Evolutionary conservation across 2,329 filamentous ascomycete species (phyloP).

Genomic region (Microcyclospora pomicola): DNA sequence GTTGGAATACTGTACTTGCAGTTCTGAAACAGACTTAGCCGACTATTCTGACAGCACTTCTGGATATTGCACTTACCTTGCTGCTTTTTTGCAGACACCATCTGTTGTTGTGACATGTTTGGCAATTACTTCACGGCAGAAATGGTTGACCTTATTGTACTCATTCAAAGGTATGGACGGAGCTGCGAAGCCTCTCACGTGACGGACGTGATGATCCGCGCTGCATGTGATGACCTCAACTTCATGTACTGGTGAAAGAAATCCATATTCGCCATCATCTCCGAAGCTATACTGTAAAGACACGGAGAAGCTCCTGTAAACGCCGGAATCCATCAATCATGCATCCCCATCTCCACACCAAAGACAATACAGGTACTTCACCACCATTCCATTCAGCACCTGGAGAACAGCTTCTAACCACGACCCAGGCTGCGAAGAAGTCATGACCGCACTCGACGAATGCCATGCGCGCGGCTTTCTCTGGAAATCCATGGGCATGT

Average conservation of each 20-base stretch:
- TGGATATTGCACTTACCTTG: constrained; percentile 40
- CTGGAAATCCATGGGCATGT: constrained; percentile 80
- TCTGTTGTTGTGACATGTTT: constrained; percentile 35
- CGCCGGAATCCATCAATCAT: constrained; percentile 35
- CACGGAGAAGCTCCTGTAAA: too few relatives aligned
- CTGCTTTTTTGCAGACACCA: constrained; percentile 52
- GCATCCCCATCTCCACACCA: constrained; percentile 95
- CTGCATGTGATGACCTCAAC: too few relatives aligned
- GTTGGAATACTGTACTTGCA: constrained; percentile 66
- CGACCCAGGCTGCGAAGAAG: constrained; percentile 69
- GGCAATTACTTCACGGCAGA: background rate
- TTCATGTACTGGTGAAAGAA: background rate
- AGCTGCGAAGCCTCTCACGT: too few relatives aligned
- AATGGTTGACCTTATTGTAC: too few relatives aligned
- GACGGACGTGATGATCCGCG: background rate
- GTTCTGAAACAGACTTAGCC: constrained; percentile 39
- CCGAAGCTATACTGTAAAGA: background rate
- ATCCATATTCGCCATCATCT: background rate
- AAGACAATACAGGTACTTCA: constrained; percentile 67
- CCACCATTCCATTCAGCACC: background rate
- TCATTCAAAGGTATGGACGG: too few relatives aligned
- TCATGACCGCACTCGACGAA: constrained; percentile 88
- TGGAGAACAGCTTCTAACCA: background rate
- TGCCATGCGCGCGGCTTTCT: constrained; percentile 88
- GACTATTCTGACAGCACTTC: background rate